These are phyloP conservation scores for Heliamphora ciliata DNA, from an alignment of 179 eudicot genomes.

Conservation along the genomic window DNA sequence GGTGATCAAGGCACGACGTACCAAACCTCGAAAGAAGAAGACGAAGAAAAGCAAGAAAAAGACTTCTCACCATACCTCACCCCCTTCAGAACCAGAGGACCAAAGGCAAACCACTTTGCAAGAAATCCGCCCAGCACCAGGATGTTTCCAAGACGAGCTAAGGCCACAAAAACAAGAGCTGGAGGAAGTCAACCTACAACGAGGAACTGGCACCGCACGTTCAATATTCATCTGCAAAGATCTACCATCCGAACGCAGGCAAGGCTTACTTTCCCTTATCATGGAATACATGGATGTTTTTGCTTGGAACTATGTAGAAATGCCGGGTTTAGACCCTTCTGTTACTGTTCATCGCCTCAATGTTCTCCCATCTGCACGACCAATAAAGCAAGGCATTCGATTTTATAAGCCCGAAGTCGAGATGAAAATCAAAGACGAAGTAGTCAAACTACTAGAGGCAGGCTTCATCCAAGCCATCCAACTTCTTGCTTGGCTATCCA, in stretches of 20 bases:
- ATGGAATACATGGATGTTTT: neutral
- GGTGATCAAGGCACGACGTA: neutral
- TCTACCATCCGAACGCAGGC: neutral
- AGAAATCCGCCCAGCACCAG: neutral
- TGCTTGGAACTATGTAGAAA: neutral
- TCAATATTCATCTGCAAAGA: neutral
- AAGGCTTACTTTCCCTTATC: neutral
- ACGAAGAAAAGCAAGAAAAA: neutral
- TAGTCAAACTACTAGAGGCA: neutral
- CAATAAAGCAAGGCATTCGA: neutral
- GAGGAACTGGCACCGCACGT: accelerated
- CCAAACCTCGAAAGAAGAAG: neutral
- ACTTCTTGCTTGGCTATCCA: neutral
- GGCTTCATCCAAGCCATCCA: neutral
- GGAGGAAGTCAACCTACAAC: neutral
- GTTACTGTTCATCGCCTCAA: neutral
- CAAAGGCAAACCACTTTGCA: neutral
- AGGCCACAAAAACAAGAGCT: neutral
- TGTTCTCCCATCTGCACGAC: neutral
- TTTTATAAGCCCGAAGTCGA: neutral
- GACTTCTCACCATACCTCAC: neutral
- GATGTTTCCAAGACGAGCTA: neutral
- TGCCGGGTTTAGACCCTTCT: neutral
- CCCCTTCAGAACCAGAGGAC: neutral
- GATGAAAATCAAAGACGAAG: neutral